Conservation (phyloP, 2,329 filamentous ascomycete genomes). For the Elsinoe batatas region DNA sequence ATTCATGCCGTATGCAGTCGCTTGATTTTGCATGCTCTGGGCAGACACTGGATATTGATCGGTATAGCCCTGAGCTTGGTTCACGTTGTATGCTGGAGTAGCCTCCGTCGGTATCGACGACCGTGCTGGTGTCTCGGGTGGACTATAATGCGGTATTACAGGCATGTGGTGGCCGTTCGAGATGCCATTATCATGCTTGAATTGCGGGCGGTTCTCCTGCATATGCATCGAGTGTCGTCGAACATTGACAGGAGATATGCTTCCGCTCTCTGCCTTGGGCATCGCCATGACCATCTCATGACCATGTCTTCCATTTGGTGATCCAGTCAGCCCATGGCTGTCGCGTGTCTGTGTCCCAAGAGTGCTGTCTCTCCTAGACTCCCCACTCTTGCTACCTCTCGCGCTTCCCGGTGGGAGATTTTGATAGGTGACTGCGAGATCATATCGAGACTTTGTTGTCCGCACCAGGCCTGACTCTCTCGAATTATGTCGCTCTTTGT, state of each 20-base stretch:
- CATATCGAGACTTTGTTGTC: constrained; percentile 1
- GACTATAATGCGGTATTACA: background rate
- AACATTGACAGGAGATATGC: background rate
- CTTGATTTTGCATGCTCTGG: background rate
- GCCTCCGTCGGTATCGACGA: background rate
- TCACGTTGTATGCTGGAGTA: background rate
- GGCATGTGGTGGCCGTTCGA: background rate
- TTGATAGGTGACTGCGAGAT: constrained; percentile 9
- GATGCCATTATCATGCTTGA: background rate
- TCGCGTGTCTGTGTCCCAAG: background rate
- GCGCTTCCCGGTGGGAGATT: background rate
- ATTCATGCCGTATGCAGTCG: background rate
- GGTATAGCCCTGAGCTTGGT: background rate
- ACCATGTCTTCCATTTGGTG: background rate
- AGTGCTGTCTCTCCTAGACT: constrained; percentile 12
- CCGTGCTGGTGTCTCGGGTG: background rate
- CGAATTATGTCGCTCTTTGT: constrained; percentile 41
- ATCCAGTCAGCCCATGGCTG: background rate
- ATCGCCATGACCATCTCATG: background rate
- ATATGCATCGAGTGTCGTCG: constrained; percentile 7
- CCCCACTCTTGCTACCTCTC: background rate
- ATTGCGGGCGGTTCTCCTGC: background rate
- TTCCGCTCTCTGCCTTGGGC: background rate
- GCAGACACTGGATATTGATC: background rate
- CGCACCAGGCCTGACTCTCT: constrained; percentile 59